Percentiles rank a stretch among this genome's conserved stretches.
These are phyloP conservation scores for Cyberlindnera sargentensis DNA, from an alignment of 805 yeast genomes.

Conservation along the genomic window DNA sequence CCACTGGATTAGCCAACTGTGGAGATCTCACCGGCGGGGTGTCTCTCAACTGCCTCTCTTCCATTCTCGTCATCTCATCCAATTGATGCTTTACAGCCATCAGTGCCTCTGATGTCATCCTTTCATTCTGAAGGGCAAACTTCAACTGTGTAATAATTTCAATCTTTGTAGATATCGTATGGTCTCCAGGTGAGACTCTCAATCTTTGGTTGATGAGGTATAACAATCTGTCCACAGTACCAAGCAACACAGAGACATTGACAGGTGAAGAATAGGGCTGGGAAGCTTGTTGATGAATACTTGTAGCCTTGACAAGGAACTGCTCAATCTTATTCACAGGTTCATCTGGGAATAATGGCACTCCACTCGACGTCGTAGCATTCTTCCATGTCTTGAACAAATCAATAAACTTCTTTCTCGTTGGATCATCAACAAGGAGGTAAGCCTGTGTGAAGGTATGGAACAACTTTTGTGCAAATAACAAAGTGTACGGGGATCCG, in stretches of 20 bases:
- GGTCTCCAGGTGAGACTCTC: slow-evolving; percentile 26
- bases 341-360: slow-evolving; percentile 65
- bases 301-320: slow-evolving; percentile 59
- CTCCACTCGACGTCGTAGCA: slow-evolving; percentile 52
- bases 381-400: slow-evolving; percentile 85
- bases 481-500: slow-evolving; percentile 81
- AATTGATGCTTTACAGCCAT: slow-evolving; percentile 32
- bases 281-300: slow-evolving; percentile 28
- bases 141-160: slow-evolving; percentile 30
- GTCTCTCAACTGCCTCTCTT: slow-evolving; percentile 29
- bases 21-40: slow-evolving; percentile 19
- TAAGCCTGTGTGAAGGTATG: slow-evolving; percentile 70
- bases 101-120: slow-evolving; percentile 25
- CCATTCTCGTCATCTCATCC: slow-evolving; percentile 28
- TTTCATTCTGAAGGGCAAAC: slow-evolving; percentile 27
- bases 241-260: slow-evolving; percentile 24
- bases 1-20: slow-evolving; percentile 5
- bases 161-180: slow-evolving; percentile 22
- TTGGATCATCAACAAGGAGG: slow-evolving; percentile 68
- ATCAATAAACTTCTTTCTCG: slow-evolving; percentile 65
- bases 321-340: slow-evolving; percentile 67
- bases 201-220: slow-evolving; percentile 28
- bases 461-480: slow-evolving; percentile 65
- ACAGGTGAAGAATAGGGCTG: slow-evolving; percentile 8
- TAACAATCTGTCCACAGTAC: slow-evolving; percentile 29